phyloP scores from a whole-genome alignment of 1,139 yeast species.

The Pichia sp. region DNA sequence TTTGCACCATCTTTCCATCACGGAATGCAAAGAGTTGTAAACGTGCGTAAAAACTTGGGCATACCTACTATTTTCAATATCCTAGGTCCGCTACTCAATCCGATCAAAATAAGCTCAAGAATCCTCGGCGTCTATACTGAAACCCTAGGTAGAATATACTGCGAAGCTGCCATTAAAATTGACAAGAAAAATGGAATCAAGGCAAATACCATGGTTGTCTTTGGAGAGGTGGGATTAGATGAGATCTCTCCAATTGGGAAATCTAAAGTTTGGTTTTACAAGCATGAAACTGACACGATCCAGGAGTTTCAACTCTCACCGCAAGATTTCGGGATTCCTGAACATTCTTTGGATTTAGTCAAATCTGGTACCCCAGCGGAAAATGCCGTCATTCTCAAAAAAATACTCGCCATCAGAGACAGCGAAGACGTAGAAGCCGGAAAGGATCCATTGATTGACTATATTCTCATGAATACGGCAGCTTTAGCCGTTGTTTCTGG shows the following conservation, averaged over 20 bases:
- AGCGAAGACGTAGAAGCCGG: slow-evolving; percentile 22
- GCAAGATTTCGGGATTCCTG: slow-evolving; percentile 70
- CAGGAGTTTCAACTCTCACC: slow-evolving; percentile 43
- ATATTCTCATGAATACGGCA: slow-evolving; percentile 78
- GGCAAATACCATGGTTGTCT: slow-evolving; percentile 69
- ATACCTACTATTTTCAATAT: slow-evolving; percentile 91
- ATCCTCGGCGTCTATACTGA: slow-evolving; percentile 85
- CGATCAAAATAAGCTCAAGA: slow-evolving; percentile 75
- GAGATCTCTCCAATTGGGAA: slow-evolving; percentile 86
- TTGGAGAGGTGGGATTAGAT: slow-evolving; percentile 85
- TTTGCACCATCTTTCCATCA: slow-evolving; percentile 94
- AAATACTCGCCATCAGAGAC: slow-evolving; percentile 30
- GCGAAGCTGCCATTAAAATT: slow-evolving; percentile 62
- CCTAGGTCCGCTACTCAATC: slow-evolving; percentile 87
- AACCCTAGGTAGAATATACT: slow-evolving; percentile 71
- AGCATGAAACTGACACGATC: slow-evolving; percentile 34
- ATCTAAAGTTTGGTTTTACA: slow-evolving; percentile 73
- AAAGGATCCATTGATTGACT: slow-evolving; percentile 68
- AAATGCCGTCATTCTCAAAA: slow-evolving; percentile 59
- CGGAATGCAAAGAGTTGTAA: slow-evolving; percentile 82
- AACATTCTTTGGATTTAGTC: slow-evolving; percentile 60
- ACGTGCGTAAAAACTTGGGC: slow-evolving; percentile 67
- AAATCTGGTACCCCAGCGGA: slow-evolving; percentile 81
- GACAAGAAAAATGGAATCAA: slow-evolving; percentile 38
- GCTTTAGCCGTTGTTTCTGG: slow-evolving; percentile 81